Percentiles rank a stretch among this genome's conserved stretches.
These are phyloP conservation scores for Trichoderma asperelloides DNA, from an alignment of 495 filamentous ascomycete genomes.

Conservation along the genomic window DNA sequence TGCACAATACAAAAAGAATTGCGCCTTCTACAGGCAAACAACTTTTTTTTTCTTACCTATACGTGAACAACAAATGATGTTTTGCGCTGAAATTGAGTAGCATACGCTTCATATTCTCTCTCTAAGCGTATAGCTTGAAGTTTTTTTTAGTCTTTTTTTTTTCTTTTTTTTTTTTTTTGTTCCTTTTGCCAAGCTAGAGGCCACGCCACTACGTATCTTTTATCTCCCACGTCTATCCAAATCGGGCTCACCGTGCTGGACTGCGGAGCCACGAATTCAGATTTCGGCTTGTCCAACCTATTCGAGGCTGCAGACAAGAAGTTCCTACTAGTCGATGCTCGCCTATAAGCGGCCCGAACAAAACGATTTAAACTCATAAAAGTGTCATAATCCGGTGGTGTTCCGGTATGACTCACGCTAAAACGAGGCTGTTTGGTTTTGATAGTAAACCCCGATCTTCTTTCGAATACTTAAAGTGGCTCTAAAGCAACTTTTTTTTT, in stretches of 20 bases:
- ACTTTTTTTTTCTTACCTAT: constrained; percentile 14
- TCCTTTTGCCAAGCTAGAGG: background rate
- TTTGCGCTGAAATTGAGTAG: no score
- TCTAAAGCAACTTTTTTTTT: background rate
- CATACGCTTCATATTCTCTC: no score
- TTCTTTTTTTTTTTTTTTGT: background rate
- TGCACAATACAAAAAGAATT: background rate
- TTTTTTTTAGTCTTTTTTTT: background rate
- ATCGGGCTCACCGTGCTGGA: background rate
- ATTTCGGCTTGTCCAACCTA: background rate
- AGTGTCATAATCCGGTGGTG: background rate
- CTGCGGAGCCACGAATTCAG: background rate
- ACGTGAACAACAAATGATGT: no score
- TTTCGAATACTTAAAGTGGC: background rate
- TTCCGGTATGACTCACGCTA: background rate
- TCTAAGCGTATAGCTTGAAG: no score
- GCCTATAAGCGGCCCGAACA: background rate
- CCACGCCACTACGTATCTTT: no score
- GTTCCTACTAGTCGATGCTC: background rate
- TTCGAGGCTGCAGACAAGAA: background rate
- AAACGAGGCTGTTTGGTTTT: background rate
- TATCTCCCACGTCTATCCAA: background rate
- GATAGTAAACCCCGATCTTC: background rate
- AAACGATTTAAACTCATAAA: background rate
- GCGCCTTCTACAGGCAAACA: background rate